Evolutionary conservation across 352 stramenopile species (phyloP).

Genomic region (Globisporangium carolinianum): DNA sequence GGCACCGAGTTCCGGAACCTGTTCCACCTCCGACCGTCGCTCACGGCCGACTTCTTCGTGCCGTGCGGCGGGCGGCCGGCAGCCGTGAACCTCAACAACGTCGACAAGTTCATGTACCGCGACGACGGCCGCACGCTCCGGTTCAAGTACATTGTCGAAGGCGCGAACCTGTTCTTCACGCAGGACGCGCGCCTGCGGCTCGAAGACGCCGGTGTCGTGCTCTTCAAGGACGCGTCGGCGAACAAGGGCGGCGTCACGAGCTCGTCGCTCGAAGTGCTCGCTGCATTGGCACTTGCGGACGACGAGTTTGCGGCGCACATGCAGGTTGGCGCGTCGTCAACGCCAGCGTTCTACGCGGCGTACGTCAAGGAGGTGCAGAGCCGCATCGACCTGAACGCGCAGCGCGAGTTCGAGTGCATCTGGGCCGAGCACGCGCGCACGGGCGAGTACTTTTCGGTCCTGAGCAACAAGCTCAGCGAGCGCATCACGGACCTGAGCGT

Average conservation of each 20-base stretch:
- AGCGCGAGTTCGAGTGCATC: conserved; percentile 81
- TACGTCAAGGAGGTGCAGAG: conserved; percentile 79
- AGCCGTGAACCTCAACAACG: conserved; percentile 95
- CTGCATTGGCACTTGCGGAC: conserved; percentile 64
- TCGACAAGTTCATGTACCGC: conserved; percentile 84
- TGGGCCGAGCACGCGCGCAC: conserved; percentile 71
- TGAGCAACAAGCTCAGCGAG: conserved; percentile 73
- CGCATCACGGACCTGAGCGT: conserved; percentile 76
- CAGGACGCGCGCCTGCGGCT: conserved; percentile 91
- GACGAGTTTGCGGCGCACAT: conserved; percentile 79
- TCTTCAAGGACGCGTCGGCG: conserved; percentile 96
- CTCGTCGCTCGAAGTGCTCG: conserved; percentile 73
- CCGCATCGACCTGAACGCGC: conserved; percentile 74
- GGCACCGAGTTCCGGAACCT: conserved; percentile 94
- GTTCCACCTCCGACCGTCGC: conserved; percentile 91
- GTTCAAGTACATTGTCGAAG: conserved; percentile 95
- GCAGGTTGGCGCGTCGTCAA: conserved; percentile 56
- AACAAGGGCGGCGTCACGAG: conserved; percentile 85
- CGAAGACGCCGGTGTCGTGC: conserved; percentile 92
- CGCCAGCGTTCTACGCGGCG: conserved; percentile 62
- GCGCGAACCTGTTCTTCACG: conserved; percentile 96
- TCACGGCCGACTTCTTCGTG: conserved; percentile 96
- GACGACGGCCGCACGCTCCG: conserved; percentile 74
- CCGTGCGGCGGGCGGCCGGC: conserved; percentile 93
- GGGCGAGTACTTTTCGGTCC: conserved; percentile 60